A percentile compares a stretch with the other conserved stretches of the same genome.
Evolutionary conservation across 1,284 basidiomycete genomes (phyloP).

Genomic region (Puccinia novopanici): DNA sequence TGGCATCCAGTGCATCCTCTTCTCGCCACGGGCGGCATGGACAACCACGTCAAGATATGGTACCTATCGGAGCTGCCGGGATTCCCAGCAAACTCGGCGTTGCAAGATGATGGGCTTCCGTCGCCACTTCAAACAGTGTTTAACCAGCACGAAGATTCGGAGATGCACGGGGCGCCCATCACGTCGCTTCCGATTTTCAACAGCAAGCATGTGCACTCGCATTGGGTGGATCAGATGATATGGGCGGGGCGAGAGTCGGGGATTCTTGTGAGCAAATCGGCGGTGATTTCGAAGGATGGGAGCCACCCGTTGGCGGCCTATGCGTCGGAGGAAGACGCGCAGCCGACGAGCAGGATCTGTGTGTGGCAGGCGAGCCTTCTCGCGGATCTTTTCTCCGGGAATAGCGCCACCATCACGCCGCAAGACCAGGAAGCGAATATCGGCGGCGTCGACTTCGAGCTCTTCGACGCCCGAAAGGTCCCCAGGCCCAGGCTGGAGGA

Average conservation of each 20-base stretch:
- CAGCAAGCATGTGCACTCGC: conserved; percentile 29
- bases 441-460: conserved; percentile 24
- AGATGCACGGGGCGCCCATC: not conserved
- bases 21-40: conserved; percentile 27
- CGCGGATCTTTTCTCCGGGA: conserved; percentile 9
- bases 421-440: conserved; percentile 6
- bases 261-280: conserved; percentile 25
- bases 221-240: conserved; percentile 28
- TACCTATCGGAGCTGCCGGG: conserved; percentile 14
- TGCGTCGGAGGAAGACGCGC: not conserved
- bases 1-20: conserved; percentile 36
- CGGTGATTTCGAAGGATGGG: not conserved
- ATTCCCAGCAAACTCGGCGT: not conserved
- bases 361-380: conserved; percentile 26
- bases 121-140: not conserved
- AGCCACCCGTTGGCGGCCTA: conserved; percentile 8
- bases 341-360: conserved; percentile 3
- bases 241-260: conserved; percentile 1
- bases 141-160: too few relatives aligned
- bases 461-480: not conserved
- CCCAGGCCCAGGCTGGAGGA: not conserved
- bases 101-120: not conserved
- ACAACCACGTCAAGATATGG: conserved; percentile 33
- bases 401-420: not conserved
- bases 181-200: conserved; percentile 20